These are phyloP conservation scores for Arabis hirsuta DNA, from an alignment of 345 rosid genomes.

Conservation along the genomic window DNA sequence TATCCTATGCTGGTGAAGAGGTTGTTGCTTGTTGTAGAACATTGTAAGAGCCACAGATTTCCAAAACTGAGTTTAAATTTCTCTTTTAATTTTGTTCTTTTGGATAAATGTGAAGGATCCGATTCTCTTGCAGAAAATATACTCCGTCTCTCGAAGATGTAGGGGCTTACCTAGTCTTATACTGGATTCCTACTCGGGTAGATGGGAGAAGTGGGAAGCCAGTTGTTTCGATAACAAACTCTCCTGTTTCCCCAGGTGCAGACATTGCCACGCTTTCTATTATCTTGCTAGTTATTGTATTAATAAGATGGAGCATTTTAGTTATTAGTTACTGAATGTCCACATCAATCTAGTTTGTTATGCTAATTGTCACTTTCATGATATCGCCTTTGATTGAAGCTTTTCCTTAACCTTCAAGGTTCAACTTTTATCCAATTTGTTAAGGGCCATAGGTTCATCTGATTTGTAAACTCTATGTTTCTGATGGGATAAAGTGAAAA, in stretches of 20 bases:
- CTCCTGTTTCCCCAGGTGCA: constrained; percentile 83
- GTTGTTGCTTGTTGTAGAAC: constrained; percentile 58
- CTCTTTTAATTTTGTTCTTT: constrained; percentile 22
- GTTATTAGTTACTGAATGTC: constrained; percentile 9
- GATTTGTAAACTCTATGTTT: constrained; percentile 9
- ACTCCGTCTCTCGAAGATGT: constrained; percentile 93
- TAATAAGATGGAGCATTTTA: constrained; percentile 10
- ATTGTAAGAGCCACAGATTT: constrained; percentile 58
- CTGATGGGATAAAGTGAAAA: constrained; percentile 38
- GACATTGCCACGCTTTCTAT: background rate
- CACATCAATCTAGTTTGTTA: constrained; percentile 22
- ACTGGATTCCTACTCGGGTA: constrained; percentile 84
- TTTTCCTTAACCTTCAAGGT: constrained; percentile 19
- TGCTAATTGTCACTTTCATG: constrained; percentile 19
- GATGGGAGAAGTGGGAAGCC: constrained; percentile 92
- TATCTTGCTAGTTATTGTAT: constrained; percentile 6
- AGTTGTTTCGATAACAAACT: constrained; percentile 66
- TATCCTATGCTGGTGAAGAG: constrained; percentile 56
- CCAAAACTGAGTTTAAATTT: constrained; percentile 20
- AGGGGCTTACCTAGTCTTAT: constrained; percentile 71
- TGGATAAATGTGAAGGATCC: constrained; percentile 10
- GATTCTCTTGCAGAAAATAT: constrained; percentile 58
- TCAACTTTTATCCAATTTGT: background rate
- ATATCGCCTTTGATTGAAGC: constrained; percentile 21
- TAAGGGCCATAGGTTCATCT: constrained; percentile 14